A percentile compares a stretch with the other conserved stretches of the same genome.
These are phyloP conservation scores for Agaricus bisporus DNA, from an alignment of 768 basidiomycete genomes.

Conservation along the genomic window DNA sequence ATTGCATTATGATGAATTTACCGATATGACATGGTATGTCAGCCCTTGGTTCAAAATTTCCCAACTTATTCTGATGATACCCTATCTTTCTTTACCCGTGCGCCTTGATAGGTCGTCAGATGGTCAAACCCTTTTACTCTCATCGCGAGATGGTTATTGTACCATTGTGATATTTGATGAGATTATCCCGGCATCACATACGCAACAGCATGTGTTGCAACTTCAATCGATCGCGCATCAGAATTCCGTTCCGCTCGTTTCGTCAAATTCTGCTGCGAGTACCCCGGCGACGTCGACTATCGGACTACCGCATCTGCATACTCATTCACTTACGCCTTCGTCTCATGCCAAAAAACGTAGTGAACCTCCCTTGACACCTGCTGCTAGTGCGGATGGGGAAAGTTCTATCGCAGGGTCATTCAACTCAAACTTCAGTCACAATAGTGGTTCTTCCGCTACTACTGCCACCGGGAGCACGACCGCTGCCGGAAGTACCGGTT, in stretches of 20 bases:
- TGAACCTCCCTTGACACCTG: constrained; percentile 43
- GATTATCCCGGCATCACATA: constrained; percentile 80
- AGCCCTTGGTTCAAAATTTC: neutral
- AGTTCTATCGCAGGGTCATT: constrained; percentile 14
- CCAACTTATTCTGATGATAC: neutral
- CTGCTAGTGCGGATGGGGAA: constrained; percentile 41
- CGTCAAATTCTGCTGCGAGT: constrained; percentile 27
- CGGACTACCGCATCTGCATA: constrained; percentile 3
- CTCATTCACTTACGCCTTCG: constrained; percentile 17
- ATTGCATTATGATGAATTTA: constrained; percentile 96
- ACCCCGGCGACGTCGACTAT: constrained; percentile 19
- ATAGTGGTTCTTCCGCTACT: constrained; percentile 8
- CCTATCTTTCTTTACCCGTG: neutral
- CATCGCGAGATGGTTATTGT: constrained; percentile 95
- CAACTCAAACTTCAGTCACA: constrained; percentile 10
- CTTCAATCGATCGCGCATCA: constrained; percentile 87
- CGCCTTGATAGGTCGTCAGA: constrained; percentile 76
- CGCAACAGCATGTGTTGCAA: constrained; percentile 87
- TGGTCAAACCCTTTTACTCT: constrained; percentile 86
- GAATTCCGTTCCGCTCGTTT: constrained; percentile 58
- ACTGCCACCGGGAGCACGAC: neutral
- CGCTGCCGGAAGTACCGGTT: neutral
- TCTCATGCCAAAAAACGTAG: constrained; percentile 30
- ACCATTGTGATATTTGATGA: constrained; percentile 94
- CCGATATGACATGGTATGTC: constrained; percentile 89